These are phyloP conservation scores for Aspergillus nanangensis DNA, from an alignment of 495 filamentous ascomycete genomes.

Conservation along the genomic window DNA sequence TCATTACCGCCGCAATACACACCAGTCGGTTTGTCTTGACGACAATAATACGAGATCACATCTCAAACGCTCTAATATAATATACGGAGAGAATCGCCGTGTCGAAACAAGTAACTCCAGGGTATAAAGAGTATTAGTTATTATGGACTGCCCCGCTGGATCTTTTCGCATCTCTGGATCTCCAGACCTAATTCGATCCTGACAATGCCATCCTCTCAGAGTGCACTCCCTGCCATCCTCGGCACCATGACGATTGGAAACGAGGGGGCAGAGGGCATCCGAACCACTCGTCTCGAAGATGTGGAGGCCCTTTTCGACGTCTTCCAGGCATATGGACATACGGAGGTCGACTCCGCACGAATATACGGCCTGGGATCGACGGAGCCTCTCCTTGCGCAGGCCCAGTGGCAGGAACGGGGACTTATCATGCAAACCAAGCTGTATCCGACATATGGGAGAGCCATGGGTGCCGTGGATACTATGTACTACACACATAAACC, in stretches of 20 bases:
- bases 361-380: constrained; percentile 45
- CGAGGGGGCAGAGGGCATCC: not conserved
- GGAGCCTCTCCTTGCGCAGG: constrained; percentile 40
- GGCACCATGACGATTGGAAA: not conserved
- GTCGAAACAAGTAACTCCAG: not conserved
- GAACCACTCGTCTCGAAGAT: constrained; percentile 4
- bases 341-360: constrained; percentile 51
- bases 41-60: not conserved
- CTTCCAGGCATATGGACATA: constrained; percentile 49
- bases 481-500: constrained; percentile 18
- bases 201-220: not conserved
- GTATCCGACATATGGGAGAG: constrained; percentile 25
- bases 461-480: not conserved
- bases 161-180: no score
- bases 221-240: not conserved
- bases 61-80: no score
- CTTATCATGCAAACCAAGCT: constrained; percentile 49
- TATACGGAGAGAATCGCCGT: not conserved
- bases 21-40: not conserved
- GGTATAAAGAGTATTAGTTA: no score
- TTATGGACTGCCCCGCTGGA: no score
- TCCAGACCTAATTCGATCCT: no score
- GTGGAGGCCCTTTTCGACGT: constrained; percentile 34
- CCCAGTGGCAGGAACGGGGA: constrained; percentile 32
- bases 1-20: not conserved